phyloP scores from a whole-genome alignment of 345 rosid genomes.

The Cardamine occulta region DNA sequence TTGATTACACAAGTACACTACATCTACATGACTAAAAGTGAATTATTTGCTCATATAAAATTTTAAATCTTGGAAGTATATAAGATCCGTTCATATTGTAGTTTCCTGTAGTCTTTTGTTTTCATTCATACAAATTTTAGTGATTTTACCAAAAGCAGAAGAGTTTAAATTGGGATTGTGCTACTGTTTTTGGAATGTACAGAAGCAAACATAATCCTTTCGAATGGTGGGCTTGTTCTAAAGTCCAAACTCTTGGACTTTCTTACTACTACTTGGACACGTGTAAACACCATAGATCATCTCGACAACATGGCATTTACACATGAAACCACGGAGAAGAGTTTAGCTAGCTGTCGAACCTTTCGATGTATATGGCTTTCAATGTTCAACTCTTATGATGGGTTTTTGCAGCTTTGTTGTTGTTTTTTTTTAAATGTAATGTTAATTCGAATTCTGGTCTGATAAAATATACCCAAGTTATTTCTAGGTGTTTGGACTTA shows the following conservation, averaged over 20 bases:
- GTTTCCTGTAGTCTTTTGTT: neutral
- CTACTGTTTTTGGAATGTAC: conserved; percentile 35
- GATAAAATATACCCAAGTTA: neutral
- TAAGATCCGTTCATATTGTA: neutral
- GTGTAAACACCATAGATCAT: conserved; percentile 13
- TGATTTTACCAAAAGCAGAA: conserved; percentile 16
- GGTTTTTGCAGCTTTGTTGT: neutral
- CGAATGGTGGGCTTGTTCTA: conserved; percentile 16
- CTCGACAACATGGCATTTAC: conserved; percentile 35
- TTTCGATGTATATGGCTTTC: conserved; percentile 16
- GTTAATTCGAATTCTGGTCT: neutral
- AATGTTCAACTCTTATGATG: conserved; percentile 12
- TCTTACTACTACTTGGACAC: conserved; percentile 17
- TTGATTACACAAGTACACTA: neutral
- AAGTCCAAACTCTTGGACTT: conserved; percentile 29
- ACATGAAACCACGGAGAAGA: conserved; percentile 32
- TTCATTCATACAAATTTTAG: neutral
- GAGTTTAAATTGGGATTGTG: conserved; percentile 29
- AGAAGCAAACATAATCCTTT: conserved; percentile 30
- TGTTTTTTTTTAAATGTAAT: neutral
- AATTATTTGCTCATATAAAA: neutral
- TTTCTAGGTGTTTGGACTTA: no score
- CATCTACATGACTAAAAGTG: neutral
- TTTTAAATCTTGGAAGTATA: neutral
- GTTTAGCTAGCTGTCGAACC: conserved; percentile 28